These are phyloP conservation scores for Tricholoma sp. DNA, from an alignment of 768 basidiomycete species.

Conservation along the genomic window DNA sequence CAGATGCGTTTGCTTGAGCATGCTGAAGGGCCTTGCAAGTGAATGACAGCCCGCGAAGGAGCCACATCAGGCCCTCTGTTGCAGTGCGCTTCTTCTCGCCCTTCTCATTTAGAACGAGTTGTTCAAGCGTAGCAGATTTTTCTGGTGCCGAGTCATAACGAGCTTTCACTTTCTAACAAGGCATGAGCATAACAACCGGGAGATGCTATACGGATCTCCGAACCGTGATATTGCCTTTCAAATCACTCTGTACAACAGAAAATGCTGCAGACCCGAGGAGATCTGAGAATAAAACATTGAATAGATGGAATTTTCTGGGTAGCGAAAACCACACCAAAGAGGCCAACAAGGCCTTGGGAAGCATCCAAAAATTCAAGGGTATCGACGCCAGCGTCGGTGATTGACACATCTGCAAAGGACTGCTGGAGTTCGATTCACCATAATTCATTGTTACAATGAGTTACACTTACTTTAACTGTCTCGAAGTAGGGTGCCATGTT, in stretches of 20 bases:
- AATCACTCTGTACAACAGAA: conserved; percentile 73
- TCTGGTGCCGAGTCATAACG: conserved; percentile 66
- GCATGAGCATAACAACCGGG: neutral
- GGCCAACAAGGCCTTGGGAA: conserved; percentile 76
- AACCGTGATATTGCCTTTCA: conserved; percentile 92
- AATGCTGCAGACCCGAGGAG: conserved; percentile 86
- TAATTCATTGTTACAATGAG: neutral
- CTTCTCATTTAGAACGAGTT: conserved; percentile 80
- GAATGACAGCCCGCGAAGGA: conserved; percentile 87
- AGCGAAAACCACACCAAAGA: conserved; percentile 69
- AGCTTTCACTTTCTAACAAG: conserved; percentile 80
- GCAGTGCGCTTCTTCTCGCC: conserved; percentile 82
- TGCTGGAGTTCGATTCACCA: conserved; percentile 24
- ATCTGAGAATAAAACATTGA: conserved; percentile 40
- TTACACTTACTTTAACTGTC: conserved; percentile 50
- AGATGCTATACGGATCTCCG: conserved; percentile 19
- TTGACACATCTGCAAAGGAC: conserved; percentile 92
- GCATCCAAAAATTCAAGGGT: conserved; percentile 88
- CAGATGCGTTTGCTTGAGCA: conserved; percentile 56
- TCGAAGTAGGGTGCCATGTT: conserved; percentile 74
- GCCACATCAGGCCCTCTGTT: conserved; percentile 92
- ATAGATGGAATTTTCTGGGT: neutral
- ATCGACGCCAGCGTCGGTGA: conserved; percentile 84
- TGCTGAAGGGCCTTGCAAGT: conserved; percentile 77
- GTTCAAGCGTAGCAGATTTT: conserved; percentile 74